These are phyloP conservation scores for Aureobasidium musti DNA, from an alignment of 2,329 filamentous ascomycete species.

Conservation along the genomic window DNA sequence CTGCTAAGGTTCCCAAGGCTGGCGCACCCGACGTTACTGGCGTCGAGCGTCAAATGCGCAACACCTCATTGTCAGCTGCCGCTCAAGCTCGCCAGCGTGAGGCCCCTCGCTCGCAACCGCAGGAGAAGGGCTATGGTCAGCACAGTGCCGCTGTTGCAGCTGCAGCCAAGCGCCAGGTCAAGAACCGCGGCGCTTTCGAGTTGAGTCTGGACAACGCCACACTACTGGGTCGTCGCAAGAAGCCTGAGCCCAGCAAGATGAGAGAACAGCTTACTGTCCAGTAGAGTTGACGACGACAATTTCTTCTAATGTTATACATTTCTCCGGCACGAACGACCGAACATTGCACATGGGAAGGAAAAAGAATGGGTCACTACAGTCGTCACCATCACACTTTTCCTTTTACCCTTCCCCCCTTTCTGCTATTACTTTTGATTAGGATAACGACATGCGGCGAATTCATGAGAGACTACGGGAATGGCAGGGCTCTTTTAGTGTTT, in stretches of 20 bases:
- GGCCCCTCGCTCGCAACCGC: slow-evolving; percentile 51
- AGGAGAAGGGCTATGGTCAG: slow-evolving; percentile 75
- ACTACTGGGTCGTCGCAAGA: slow-evolving; percentile 71
- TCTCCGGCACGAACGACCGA: slow-evolving; percentile 5
- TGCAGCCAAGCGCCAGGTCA: slow-evolving; percentile 78
- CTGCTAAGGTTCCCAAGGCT: slow-evolving; percentile 68
- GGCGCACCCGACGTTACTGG: slow-evolving; percentile 62
- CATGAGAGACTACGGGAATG: slow-evolving; percentile 1
- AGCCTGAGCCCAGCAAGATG: slow-evolving; percentile 48
- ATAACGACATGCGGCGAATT: slow-evolving; percentile 24
- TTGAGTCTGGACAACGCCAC: slow-evolving; percentile 90
- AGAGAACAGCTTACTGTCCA: slow-evolving; percentile 45
- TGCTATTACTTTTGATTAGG: slow-evolving; percentile 12
- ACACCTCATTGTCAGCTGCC: slow-evolving; percentile 72
- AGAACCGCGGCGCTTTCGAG: slow-evolving; percentile 82
- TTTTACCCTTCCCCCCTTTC: neutral
- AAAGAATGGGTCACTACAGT: neutral
- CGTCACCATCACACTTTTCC: neutral
- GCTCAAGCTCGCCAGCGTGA: slow-evolving; percentile 61
- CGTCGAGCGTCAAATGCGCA: slow-evolving; percentile 84
- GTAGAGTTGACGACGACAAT: slow-evolving; percentile 16
- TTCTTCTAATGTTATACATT: slow-evolving; percentile 8
- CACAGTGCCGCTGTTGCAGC: slow-evolving; percentile 82
- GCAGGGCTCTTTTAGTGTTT: neutral
- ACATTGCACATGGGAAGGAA: neutral